phyloP scores from a whole-genome alignment of 345 rosid genomes.

The Eucalyptus pauciflora region DNA sequence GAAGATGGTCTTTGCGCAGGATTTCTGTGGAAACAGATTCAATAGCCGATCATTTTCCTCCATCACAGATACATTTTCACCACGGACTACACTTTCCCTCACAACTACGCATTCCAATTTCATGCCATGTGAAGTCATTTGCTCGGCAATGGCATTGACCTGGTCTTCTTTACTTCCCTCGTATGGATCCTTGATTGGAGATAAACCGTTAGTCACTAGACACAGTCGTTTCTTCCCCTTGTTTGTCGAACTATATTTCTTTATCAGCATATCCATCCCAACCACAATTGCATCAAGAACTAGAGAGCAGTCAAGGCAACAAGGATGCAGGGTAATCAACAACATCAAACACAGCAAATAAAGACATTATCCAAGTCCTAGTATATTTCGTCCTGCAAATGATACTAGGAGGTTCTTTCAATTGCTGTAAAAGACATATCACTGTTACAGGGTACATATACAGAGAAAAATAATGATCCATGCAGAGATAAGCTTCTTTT shows the following conservation, averaged over 20 bases:
- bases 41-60: conserved; percentile 70
- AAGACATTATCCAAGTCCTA: neutral
- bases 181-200: conserved; percentile 64
- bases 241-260: conserved; percentile 39
- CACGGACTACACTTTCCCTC: conserved; percentile 21
- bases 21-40: conserved; percentile 47
- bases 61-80: conserved; percentile 23
- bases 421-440: neutral
- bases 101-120: conserved; percentile 61
- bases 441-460: neutral
- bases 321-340: neutral
- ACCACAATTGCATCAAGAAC: conserved; percentile 90
- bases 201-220: conserved; percentile 62
- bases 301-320: conserved; percentile 45
- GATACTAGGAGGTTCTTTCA: neutral
- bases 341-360: neutral
- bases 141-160: conserved; percentile 52
- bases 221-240: conserved; percentile 81
- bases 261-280: conserved; percentile 93
- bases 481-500: neutral
- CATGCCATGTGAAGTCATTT: conserved; percentile 58
- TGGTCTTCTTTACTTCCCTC: conserved; percentile 85
- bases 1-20: conserved; percentile 38
- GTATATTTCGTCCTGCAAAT: neutral
- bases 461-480: neutral